Conservation (phyloP, 192 early-diverging fungal genomes). For the Podila epigama region DNA sequence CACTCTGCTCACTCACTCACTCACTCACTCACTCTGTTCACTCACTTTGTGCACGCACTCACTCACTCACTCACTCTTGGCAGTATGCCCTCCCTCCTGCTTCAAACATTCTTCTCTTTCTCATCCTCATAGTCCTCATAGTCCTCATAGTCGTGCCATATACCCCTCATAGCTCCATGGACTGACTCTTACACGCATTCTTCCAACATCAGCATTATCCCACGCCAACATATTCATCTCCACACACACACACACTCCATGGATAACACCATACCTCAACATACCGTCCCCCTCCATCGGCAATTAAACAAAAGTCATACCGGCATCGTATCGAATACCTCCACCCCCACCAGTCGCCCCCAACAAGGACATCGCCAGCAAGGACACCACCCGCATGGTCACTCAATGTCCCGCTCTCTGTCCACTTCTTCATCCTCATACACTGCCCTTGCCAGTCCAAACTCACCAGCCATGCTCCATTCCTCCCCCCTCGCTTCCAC, state of each 20-base stretch:
- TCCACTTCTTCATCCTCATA: background rate
- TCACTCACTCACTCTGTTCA: background rate
- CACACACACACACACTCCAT: no score
- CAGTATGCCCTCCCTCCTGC: background rate
- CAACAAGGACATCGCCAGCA: background rate
- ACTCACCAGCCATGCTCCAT: background rate
- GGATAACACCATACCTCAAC: constrained; percentile 8
- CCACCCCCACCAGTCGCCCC: background rate
- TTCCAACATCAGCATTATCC: no score
- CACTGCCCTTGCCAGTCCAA: background rate
- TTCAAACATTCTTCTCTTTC: no score
- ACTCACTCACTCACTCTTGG: background rate
- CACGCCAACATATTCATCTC: constrained; percentile 4
- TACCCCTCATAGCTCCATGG: no score
- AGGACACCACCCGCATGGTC: background rate
- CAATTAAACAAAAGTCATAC: constrained; percentile 17
- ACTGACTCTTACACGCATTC: no score
- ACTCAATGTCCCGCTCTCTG: background rate
- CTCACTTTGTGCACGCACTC: background rate
- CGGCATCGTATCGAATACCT: constrained; percentile 2
- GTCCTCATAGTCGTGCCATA: no score
- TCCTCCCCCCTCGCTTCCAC: background rate
- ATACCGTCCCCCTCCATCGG: constrained; percentile 20
- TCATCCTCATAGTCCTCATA: no score
- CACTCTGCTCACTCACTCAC: background rate